A percentile compares a stretch with the other conserved stretches of the same genome.
These are phyloP conservation scores for Diaporthe ampelina DNA, from an alignment of 2,329 filamentous ascomycete species.

Conservation along the genomic window DNA sequence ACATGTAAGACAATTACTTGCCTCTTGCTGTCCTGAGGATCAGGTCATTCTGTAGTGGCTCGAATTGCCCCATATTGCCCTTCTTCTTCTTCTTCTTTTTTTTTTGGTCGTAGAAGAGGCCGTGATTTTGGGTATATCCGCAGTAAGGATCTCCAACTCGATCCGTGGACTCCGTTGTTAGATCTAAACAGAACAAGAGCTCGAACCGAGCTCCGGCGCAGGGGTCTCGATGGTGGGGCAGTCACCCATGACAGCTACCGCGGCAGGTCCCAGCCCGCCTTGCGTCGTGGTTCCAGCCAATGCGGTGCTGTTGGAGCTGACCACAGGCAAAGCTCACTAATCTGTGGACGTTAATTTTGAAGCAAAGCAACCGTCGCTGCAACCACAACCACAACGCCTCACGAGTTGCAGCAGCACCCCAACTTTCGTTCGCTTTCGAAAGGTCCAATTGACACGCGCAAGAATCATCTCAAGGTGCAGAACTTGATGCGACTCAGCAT, in stretches of 20 bases:
- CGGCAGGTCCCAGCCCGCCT: neutral
- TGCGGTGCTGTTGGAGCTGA: conserved; percentile 16
- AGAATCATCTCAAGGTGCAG: neutral
- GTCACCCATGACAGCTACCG: conserved; percentile 1
- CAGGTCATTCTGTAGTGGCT: conserved; percentile 91
- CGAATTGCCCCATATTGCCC: conserved; percentile 64
- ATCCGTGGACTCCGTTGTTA: conserved; percentile 6
- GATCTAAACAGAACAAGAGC: conserved; percentile 1
- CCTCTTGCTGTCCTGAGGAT: conserved; percentile 91
- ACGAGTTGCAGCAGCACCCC: neutral
- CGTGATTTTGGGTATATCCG: neutral
- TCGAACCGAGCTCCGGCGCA: conserved; percentile 19
- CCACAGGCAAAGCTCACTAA: conserved; percentile 17
- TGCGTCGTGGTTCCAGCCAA: neutral
- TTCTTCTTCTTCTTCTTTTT: neutral
- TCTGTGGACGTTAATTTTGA: conserved; percentile 7
- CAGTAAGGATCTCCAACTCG: neutral
- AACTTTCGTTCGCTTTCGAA: neutral
- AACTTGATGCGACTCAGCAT: neutral
- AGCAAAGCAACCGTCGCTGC: neutral
- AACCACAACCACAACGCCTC: neutral
- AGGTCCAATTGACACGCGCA: conserved; percentile 2
- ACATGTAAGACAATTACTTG: conserved; percentile 56
- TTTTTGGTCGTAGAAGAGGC: conserved; percentile 12
- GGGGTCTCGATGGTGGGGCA: conserved; percentile 7